Evolutionary conservation across 2,329 filamentous ascomycete genomes (phyloP).

Genomic region (Septoria petroselini): DNA sequence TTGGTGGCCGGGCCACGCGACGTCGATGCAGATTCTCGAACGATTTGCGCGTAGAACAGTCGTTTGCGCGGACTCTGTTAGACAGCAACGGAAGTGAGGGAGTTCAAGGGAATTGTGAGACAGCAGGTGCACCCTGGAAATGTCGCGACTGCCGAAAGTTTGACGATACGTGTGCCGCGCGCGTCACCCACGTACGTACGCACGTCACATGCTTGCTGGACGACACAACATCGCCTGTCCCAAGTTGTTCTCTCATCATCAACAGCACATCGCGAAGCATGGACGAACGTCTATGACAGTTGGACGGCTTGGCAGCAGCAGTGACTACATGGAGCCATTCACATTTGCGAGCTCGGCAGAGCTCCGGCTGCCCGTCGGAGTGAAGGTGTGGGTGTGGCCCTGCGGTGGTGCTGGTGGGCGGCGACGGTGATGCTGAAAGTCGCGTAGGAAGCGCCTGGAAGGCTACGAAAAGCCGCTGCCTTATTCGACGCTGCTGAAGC

Average conservation of each 20-base stretch:
- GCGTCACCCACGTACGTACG: no score
- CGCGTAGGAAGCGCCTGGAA: conserved; percentile 62
- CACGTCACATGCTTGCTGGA: no score
- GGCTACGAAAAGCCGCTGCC: conserved; percentile 72
- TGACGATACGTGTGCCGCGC: conserved; percentile 1
- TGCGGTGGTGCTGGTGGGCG: conserved; percentile 26
- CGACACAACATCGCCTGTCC: no score
- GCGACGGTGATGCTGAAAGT: not conserved
- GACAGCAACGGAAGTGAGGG: not conserved
- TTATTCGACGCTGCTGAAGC: conserved; percentile 73
- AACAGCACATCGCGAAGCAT: no score
- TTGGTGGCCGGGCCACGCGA: not conserved
- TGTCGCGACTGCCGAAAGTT: conserved; percentile 5
- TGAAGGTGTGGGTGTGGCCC: conserved; percentile 57
- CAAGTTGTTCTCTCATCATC: no score
- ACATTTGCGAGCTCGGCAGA: conserved; percentile 89
- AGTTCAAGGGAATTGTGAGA: no score
- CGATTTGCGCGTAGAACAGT: not conserved
- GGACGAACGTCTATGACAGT: no score
- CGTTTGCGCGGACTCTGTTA: no score
- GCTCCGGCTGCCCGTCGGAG: conserved; percentile 66
- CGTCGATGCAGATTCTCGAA: not conserved
- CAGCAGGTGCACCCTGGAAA: conserved; percentile 1
- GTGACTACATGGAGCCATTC: conserved; percentile 78
- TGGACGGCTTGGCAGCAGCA: not conserved